Base-by-base conservation (phyloP, 257 asterid genomes). In the Paulownia fortunei region DNA sequence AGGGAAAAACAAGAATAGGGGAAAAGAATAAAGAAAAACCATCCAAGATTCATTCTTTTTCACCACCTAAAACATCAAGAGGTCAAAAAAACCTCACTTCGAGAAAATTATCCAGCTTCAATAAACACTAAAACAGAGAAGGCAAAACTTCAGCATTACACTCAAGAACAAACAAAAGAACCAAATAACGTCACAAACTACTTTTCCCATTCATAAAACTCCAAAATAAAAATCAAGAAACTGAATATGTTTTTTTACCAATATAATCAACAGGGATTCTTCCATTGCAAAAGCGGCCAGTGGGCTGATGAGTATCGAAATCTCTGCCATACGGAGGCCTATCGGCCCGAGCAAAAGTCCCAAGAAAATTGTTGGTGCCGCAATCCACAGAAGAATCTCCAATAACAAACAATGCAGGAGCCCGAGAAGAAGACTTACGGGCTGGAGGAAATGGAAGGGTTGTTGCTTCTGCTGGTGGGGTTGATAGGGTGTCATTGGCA, bases 371-470 rank as follows among this genome's bases (percentile, higher is more conserved):
- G 62, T 93, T 93, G 56, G 96, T 95, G 6, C 99, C 97, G 77
- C 92, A 86, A 74, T 95, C 99, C n/a, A 90, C 99, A 2, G 97
- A 88, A 34, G 99, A 93, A 80, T 95, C 98, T 6, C 98, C 98
- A 32, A 96, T 89, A 1, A 96, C 93, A 61, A 96, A 96, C 81
- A 96, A 49, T 6, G 98, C 99, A 1, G 96, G 97, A 39, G 80
- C 93, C 15, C 73, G 76, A 73, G 89, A 74, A 23, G 76, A 30
- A 39, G 85, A 42, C 77, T 61, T 30, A 5, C 49, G 78, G 49
- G 84, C 36, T 37, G 76, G 74, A 21, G 74, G 47, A 62, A 54
- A 18, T 11, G 90, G 42, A 30, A 65, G 58, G 24, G 76, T 1
- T 4, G 62, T 6, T 3, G 87, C 73, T 47, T 77, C 56, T 11